Evolutionary conservation across 768 basidiomycete species (phyloP).

Genomic region (Mycena sanguinolenta): DNA sequence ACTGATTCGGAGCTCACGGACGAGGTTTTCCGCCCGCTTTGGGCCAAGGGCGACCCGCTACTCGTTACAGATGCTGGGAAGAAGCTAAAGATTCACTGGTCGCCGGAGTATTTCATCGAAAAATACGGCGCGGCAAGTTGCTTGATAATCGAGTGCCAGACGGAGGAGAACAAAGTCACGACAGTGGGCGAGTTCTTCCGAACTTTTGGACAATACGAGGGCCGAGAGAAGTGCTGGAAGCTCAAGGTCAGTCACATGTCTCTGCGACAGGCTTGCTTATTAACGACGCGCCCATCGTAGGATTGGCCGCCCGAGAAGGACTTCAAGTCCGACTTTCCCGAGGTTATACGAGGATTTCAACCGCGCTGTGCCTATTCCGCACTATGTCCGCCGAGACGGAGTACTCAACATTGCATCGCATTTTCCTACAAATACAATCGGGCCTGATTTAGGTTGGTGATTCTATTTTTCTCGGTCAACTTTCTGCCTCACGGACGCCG

Average conservation of each 20-base stretch:
- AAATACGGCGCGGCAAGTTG: constrained; percentile 75
- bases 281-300: constrained; percentile 51
- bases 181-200: constrained; percentile 86
- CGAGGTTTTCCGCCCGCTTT: constrained; percentile 74
- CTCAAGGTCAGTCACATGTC: constrained; percentile 69
- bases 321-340: constrained; percentile 87
- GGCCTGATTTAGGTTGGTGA: constrained; percentile 79
- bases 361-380: constrained; percentile 86
- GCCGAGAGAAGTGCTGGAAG: constrained; percentile 73
- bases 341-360: constrained; percentile 90
- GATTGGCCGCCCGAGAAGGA: constrained; percentile 95
- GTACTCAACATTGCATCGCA: constrained; percentile 90
- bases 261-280: neutral
- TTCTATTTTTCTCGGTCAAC: neutral
- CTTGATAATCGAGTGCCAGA: constrained; percentile 87
- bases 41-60: constrained; percentile 82
- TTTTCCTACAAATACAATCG: constrained; percentile 83
- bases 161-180: constrained; percentile 70
- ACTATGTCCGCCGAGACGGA: constrained; percentile 92
- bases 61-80: constrained; percentile 77
- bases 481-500: constrained; percentile 23
- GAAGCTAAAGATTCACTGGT: constrained; percentile 82
- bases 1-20: constrained; percentile 65
- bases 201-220: constrained; percentile 78
- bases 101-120: constrained; percentile 83